A percentile compares a stretch with the other conserved stretches of the same genome.
Conservation (phyloP, 139 green algal genomes). For the Eudorina sp. region DNA sequence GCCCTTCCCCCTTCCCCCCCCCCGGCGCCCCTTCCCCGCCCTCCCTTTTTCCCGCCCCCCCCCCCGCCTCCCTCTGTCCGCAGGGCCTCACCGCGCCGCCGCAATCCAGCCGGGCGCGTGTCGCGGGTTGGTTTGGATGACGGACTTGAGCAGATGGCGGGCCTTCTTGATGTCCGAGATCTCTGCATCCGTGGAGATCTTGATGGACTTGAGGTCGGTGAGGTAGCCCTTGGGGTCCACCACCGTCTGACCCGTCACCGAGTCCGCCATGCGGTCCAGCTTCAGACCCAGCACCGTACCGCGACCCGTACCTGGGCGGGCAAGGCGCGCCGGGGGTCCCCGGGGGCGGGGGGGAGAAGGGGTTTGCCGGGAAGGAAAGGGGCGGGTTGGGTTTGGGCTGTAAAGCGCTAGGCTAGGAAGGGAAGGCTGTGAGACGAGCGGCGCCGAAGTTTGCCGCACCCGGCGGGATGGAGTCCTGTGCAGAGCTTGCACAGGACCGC, state of each 20-base stretch:
- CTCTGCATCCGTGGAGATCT: constrained; percentile 82
- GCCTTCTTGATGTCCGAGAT: constrained; percentile 99
- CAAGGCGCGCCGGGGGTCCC: neutral
- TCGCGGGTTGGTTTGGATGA: constrained; percentile 96
- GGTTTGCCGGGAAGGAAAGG: neutral
- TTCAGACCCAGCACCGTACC: constrained; percentile 93
- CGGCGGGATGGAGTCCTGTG: no score
- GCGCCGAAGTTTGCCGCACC: no score
- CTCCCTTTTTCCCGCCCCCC: neutral
- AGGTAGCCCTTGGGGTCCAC: constrained; percentile 99
- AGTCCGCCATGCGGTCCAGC: constrained; percentile 95
- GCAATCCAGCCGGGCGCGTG: constrained; percentile 98
- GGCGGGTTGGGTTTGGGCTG: neutral
- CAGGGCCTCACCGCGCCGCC: constrained; percentile 85
- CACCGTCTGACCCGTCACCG: constrained; percentile 92
- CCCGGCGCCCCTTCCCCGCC: neutral
- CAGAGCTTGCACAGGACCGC: no score
- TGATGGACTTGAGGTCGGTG: constrained; percentile 91
- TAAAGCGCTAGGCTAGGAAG: neutral
- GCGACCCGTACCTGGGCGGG: constrained; percentile 79
- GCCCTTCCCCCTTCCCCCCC: neutral
- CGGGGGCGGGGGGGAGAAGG: no score
- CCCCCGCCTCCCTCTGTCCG: constrained; percentile 26
- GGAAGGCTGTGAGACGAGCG: no score
- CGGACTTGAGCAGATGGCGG: constrained; percentile 94